A percentile compares a stretch with the other conserved stretches of the same genome.
phyloP scores from a whole-genome alignment of 352 stramenopile genomes.

The Globisporangium cederbergense region DNA sequence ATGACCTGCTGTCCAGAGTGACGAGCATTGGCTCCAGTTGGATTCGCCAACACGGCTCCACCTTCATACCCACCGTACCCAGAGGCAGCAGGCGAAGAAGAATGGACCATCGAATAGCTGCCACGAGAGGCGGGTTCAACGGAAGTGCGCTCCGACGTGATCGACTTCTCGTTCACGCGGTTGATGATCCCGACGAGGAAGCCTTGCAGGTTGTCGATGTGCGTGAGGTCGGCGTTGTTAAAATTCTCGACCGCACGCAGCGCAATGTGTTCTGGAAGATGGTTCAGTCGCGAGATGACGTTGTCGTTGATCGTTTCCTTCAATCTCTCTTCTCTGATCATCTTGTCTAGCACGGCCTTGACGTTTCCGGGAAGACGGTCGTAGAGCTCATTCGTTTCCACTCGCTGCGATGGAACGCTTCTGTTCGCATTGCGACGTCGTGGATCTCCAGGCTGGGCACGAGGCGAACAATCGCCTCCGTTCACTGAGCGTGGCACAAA shows the following conservation, averaged over 20 bases:
- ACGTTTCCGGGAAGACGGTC: slow-evolving; percentile 48
- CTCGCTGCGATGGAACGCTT: slow-evolving; percentile 18
- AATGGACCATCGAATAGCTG: background rate
- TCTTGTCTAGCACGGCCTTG: slow-evolving; percentile 44
- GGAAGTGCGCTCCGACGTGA: slow-evolving; percentile 23
- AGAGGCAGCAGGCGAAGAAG: background rate
- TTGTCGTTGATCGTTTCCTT: slow-evolving; percentile 73
- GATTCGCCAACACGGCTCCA: slow-evolving; percentile 8
- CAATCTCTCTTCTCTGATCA: slow-evolving; percentile 50
- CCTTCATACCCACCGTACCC: background rate
- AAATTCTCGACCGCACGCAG: slow-evolving; percentile 75
- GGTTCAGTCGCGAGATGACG: slow-evolving; percentile 60
- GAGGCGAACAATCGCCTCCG: background rate
- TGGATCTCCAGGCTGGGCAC: slow-evolving; percentile 21
- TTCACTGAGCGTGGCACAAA: background rate
- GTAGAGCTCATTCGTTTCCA: slow-evolving; percentile 49
- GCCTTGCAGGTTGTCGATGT: slow-evolving; percentile 72
- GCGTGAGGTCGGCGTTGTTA: slow-evolving; percentile 66
- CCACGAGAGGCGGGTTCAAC: background rate
- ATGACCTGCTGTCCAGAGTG: background rate
- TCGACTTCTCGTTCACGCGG: slow-evolving; percentile 64
- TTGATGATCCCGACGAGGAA: slow-evolving; percentile 87
- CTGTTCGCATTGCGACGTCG: slow-evolving; percentile 27
- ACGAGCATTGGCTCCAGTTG: background rate
- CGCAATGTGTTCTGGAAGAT: slow-evolving; percentile 63